Base-by-base conservation (phyloP, 225 moss, liverwort and hornwort genomes). In the Marchantia paleacea region DNA sequence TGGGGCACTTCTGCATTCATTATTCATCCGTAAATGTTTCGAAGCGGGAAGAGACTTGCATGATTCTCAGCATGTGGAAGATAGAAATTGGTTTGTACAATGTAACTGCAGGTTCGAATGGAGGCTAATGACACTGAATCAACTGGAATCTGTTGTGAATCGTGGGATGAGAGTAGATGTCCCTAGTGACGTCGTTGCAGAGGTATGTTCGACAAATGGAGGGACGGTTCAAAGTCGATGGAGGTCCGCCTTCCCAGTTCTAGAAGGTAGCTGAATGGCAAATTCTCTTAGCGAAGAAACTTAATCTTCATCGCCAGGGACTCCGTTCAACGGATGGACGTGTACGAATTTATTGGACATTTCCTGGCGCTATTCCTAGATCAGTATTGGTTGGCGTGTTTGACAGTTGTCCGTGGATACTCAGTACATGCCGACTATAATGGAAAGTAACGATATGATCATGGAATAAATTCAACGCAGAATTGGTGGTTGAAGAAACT, bases 101-200 rank as follows among this genome's bases (percentile, higher is more conserved):
- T 24, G 22, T 0, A 55, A 74, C 18, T 76, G 58, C 19, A 60
- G 75, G 19, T 15, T 29, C 26, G 55, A 55, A 12, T 19, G 28
- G 15, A 52, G 39, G 22, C 28, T 60, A 19, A 47, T 39, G 75
- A 39, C 60, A 76, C 75, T 76, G 75, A 76, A 76, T 47, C 25
- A 76, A 19, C 75, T 76, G 75, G 75, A 31, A 31, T 60, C 75
- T 76, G 75, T 31, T 76, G 75, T 75, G 75, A 31, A 75, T 75
- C 53, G 73, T 75, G 29, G 75, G 58, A 48, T 31, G 70, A 55
- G 75, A 76, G 31, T 76, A 76, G 75, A 25, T 7, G 58, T 57
- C 58, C 58, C 54, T 58, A 60, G 31, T 76, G 75, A 76, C 58
- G 60, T 39, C 22, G 28, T 13, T 22, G 75, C 48, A 71, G 71